phyloP scores from a whole-genome alignment of 768 basidiomycete species.

The Antrodiella citrinella region DNA sequence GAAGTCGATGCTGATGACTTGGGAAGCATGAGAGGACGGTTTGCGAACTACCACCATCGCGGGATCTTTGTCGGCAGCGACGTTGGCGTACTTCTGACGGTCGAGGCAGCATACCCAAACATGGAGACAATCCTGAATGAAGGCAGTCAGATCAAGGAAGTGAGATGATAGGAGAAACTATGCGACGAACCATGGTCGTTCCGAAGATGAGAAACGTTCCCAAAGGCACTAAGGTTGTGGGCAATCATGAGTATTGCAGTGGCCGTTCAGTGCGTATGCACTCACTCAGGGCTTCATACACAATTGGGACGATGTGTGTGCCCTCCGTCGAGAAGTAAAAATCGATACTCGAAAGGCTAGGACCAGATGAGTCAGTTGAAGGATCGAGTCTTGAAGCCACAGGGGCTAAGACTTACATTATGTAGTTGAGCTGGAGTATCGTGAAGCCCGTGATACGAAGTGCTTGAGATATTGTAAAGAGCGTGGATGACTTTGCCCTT shows the following conservation, averaged over 20 bases:
- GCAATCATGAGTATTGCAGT: not conserved
- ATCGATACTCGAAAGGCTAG: slow-evolving; percentile 3
- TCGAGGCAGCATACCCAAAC: not conserved
- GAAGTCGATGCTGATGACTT: not conserved
- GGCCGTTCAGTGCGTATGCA: not conserved
- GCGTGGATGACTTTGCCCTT: not conserved
- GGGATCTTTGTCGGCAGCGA: no score
- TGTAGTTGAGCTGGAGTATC: slow-evolving; percentile 6
- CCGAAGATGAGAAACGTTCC: slow-evolving; percentile 12
- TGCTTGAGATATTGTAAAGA: not conserved
- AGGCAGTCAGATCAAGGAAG: no score
- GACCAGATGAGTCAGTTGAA: not conserved
- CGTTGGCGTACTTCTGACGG: not conserved
- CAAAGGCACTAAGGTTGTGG: slow-evolving; percentile 12
- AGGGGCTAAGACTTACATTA: slow-evolving; percentile 5
- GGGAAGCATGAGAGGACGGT: no score
- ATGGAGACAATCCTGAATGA: slow-evolving; percentile 3
- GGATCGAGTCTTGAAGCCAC: not conserved
- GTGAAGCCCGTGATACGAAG: slow-evolving; percentile 7
- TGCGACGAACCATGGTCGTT: not conserved
- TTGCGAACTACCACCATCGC: no score
- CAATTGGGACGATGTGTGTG: slow-evolving; percentile 9
- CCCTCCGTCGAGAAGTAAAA: slow-evolving; percentile 1
- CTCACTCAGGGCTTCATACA: slow-evolving; percentile 8
- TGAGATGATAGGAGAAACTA: not conserved